Percentiles rank a stretch among this genome's conserved stretches.
phyloP scores from a whole-genome alignment of 2,329 filamentous ascomycete species.

The Trichoderma oligosporum region DNA sequence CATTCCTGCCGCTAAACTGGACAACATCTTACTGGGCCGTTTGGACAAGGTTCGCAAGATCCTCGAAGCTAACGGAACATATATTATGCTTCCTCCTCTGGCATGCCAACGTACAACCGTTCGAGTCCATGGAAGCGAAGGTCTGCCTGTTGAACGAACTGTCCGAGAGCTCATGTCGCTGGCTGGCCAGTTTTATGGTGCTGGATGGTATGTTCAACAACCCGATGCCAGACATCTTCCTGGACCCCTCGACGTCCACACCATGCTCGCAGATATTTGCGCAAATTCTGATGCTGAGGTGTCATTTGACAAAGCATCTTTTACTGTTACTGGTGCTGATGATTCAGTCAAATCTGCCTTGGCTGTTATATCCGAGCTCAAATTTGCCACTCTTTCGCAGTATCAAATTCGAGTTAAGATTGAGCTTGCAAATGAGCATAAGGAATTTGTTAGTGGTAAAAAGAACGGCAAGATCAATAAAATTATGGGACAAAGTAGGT shows the following conservation, averaged over 20 bases:
- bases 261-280: constrained; percentile 94
- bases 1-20: constrained; percentile 87
- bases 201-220: constrained; percentile 89
- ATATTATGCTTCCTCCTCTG: constrained; percentile 85
- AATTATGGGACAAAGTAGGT: constrained; percentile 90
- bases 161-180: constrained; percentile 94
- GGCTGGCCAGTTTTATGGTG: constrained; percentile 95
- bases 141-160: constrained; percentile 89
- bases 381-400: constrained; percentile 79
- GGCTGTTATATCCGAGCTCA: constrained; percentile 86
- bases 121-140: constrained; percentile 87
- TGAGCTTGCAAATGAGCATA: constrained; percentile 97
- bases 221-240: constrained; percentile 61
- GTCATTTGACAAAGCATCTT: constrained; percentile 89
- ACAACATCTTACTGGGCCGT: constrained; percentile 85
- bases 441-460: constrained; percentile 98
- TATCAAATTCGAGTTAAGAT: constrained; percentile 98
- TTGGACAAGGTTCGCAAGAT: constrained; percentile 97
- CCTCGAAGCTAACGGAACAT: constrained; percentile 92
- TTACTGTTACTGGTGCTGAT: constrained; percentile 91
- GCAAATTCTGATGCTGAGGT: constrained; percentile 94
- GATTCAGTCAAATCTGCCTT: constrained; percentile 95
- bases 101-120: constrained; percentile 81
- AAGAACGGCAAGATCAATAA: constrained; percentile 99
- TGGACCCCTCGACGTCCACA: constrained; percentile 69